phyloP scores from a whole-genome alignment of 2,329 filamentous ascomycete species.

The Penicillium freii region DNA sequence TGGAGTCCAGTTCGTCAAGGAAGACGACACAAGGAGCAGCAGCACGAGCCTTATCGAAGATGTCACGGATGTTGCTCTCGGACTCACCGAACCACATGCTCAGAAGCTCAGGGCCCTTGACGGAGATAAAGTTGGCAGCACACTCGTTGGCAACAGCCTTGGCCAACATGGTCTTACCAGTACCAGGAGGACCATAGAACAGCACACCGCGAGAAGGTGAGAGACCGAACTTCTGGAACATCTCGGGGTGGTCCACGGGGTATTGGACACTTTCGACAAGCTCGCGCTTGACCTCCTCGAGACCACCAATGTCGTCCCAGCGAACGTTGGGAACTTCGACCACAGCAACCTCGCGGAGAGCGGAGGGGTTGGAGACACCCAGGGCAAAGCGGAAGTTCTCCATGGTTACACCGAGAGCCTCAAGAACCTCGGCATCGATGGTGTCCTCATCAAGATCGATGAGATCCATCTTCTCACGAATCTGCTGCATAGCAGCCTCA shows the following conservation, averaged over 20 bases:
- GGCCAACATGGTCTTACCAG: constrained; percentile 99
- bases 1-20: constrained; percentile 97
- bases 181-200: constrained; percentile 98
- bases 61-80: constrained; percentile 99
- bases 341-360: constrained; percentile 95
- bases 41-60: constrained; percentile 98
- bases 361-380: constrained; percentile 96
- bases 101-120: constrained; percentile 96
- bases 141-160: constrained; percentile 99
- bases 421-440: constrained; percentile 96
- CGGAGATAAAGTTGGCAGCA: constrained; percentile 98
- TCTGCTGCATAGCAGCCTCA: constrained; percentile 99
- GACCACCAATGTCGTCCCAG: constrained; percentile 99
- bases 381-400: constrained; percentile 99
- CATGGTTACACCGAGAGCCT: constrained; percentile 98
- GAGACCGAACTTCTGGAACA: constrained; percentile 99
- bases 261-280: constrained; percentile 99
- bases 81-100: constrained; percentile 99
- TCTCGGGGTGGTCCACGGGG: constrained; percentile 98
- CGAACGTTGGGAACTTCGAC: constrained; percentile 99
- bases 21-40: constrained; percentile 98
- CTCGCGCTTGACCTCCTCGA: constrained; percentile 98
- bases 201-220: constrained; percentile 97
- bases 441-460: constrained; percentile 99
- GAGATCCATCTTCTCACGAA: constrained; percentile 99